Base-by-base conservation (phyloP, 2,329 filamentous ascomycete genomes). In the Seiridium cupressi region DNA sequence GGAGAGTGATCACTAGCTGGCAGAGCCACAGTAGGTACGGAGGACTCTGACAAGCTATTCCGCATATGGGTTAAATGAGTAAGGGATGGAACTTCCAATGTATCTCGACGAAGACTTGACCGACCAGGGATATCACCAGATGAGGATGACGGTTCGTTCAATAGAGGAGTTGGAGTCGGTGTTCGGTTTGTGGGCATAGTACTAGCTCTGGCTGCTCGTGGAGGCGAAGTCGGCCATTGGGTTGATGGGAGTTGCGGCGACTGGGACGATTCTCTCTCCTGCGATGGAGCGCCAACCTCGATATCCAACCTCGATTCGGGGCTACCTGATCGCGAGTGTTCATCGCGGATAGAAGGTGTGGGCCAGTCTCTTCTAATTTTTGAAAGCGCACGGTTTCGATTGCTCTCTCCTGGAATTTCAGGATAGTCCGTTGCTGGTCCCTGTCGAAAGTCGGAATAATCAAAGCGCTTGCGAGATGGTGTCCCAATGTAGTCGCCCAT, bases 331-430 rank as follows among this genome's bases (percentile, higher is more conserved):
- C 78, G 72, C 4, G 79, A 77, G 55, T 68, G 66, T 38, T 69
- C 66, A 34, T 65, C 60, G 36, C 68, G 68, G 32, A 69, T 71
- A 13, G 69, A 69, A 8, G 59, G 65, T 3, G 62, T 68, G 44
- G 77, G 79, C 60, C 79, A 85, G 4, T 68, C 65, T 36, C 75
- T 70, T 51, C 72, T 74, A 34, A 80, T 77, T 3, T 72, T 64
- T 18, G 62, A 56, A 1, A 85, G 66, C 0, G 68, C 64, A 1
- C 64, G 67, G 51, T 85, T 85, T 36, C 81, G 76, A 2, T 71
- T 61, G 1, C 62, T 65, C 63, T 88, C 84, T 2, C 83, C 85
- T 0, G 85, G 85, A 0, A 85, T 74, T 58, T 81, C 77, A 0
- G 85, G 85, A 53, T 80, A 88, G n/a, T 77, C 74, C n/a, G 71